phyloP scores from a whole-genome alignment of 306 rosid genomes.

The Quercus gilva region DNA sequence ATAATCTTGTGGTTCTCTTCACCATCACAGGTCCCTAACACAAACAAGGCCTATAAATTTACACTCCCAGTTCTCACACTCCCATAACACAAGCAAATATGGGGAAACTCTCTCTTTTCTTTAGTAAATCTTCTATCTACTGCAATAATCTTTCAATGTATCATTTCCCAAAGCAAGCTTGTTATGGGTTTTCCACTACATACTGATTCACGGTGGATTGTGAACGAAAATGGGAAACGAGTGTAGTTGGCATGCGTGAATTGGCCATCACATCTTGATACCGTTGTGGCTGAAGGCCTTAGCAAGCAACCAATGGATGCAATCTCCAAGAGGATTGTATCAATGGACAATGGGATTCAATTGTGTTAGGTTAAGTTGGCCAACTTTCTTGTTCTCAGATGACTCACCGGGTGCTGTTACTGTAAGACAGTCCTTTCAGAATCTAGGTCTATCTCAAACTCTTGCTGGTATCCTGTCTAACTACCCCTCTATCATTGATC shows the following conservation, averaged over 20 bases:
- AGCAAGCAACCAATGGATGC: constrained; percentile 85
- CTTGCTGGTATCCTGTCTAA: too few species aligned
- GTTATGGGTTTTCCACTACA: constrained; percentile 42
- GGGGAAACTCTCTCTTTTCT: constrained; percentile 9
- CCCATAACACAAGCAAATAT: neutral
- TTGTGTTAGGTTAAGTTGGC: too few species aligned
- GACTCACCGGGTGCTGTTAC: too few species aligned
- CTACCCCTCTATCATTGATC: too few species aligned
- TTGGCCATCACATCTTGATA: constrained; percentile 81
- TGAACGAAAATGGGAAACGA: constrained; percentile 51
- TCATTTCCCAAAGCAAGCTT: neutral
- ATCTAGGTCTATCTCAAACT: too few species aligned
- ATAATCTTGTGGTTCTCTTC: too few species aligned
- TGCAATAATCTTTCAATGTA: neutral
- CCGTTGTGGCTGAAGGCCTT: constrained; percentile 78
- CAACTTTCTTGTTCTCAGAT: constrained; percentile 48
- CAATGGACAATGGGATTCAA: too few species aligned
- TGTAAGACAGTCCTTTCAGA: too few species aligned
- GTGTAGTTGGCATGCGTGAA: constrained; percentile 83
- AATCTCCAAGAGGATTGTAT: too few species aligned
- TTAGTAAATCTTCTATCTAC: neutral
- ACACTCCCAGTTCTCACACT: too few species aligned
- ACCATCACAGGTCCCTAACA: too few species aligned
- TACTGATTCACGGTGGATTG: constrained; percentile 80
- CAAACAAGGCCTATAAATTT: too few species aligned